phyloP scores from a whole-genome alignment of 2,329 filamentous ascomycete species.

The Colletotrichum musae region DNA sequence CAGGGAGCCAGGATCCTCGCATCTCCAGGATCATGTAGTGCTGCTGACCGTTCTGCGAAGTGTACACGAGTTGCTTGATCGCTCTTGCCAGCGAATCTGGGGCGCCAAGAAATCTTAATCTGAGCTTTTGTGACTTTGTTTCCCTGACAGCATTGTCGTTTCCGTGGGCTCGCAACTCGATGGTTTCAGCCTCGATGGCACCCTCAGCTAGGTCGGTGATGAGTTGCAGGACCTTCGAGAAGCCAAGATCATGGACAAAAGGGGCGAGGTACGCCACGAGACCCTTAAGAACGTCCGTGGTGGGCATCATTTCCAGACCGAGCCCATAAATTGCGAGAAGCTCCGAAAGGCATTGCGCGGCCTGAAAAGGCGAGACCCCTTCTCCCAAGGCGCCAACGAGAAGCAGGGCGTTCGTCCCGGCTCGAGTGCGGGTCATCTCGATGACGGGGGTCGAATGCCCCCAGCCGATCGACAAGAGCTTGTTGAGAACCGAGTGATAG shows the following conservation, averaged over 20 bases:
- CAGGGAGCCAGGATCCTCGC: neutral
- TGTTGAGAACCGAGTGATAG: neutral
- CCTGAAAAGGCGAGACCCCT: accelerated
- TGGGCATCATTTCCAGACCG: neutral
- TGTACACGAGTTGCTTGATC: neutral
- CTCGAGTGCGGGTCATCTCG: neutral
- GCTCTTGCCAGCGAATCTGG: neutral
- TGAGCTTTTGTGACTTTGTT: neutral
- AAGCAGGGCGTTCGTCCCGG: constrained; percentile 6
- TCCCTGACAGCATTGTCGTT: neutral
- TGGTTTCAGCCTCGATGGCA: neutral
- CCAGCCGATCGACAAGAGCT: constrained; percentile 2
- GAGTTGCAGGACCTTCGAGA: constrained; percentile 3
- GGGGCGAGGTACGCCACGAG: neutral
- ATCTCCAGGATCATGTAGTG: constrained; percentile 6
- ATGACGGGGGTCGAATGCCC: neutral
- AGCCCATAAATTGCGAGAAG: neutral
- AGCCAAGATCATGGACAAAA: constrained; percentile 3
- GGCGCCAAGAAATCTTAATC: neutral
- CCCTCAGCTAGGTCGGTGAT: neutral
- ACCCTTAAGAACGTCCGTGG: neutral
- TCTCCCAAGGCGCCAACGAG: neutral
- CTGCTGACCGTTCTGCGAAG: neutral
- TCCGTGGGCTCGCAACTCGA: neutral
- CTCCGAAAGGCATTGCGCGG: neutral